These are phyloP conservation scores for Sugiyamaella lignohabitans DNA, from an alignment of 805 yeast genomes.

Conservation along the genomic window DNA sequence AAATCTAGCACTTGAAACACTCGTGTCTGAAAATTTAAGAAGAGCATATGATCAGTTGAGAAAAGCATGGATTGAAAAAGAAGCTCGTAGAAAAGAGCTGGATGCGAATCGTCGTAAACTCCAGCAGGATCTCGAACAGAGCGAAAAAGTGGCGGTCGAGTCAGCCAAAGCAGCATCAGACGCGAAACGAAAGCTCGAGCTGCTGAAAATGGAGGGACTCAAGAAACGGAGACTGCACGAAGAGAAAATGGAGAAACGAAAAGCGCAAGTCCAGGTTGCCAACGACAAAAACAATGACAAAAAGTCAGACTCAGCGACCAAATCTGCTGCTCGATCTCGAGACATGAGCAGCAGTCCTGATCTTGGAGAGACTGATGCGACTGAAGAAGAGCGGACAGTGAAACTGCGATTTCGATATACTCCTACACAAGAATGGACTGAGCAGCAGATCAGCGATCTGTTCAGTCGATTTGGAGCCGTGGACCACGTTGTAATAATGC, in stretches of 20 bases:
- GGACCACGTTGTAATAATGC: neutral
- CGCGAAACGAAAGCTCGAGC: conserved; percentile 14
- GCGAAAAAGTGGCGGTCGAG: conserved; percentile 18
- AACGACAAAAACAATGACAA: no score
- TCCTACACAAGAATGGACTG: neutral
- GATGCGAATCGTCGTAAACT: conserved; percentile 15
- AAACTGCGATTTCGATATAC: neutral
- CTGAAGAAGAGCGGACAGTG: neutral
- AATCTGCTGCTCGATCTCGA: neutral
- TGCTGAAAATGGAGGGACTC: conserved; percentile 17
- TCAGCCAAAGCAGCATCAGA: neutral
- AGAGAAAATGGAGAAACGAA: conserved; percentile 1
- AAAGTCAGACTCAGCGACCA: neutral
- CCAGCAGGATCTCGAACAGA: conserved; percentile 21
- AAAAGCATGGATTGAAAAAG: conserved; percentile 12
- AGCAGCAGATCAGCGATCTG: neutral
- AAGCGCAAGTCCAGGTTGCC: no score
- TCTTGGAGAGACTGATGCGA: neutral
- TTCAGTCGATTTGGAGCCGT: neutral
- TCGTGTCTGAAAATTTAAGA: conserved; percentile 12
- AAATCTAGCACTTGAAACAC: conserved; percentile 22
- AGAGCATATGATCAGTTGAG: conserved; percentile 18
- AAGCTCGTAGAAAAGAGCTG: conserved; percentile 10
- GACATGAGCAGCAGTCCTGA: neutral
- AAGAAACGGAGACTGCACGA: conserved; percentile 12